Base-by-base conservation (phyloP, 148 eudicot genomes). In the Rheum nobile region DNA sequence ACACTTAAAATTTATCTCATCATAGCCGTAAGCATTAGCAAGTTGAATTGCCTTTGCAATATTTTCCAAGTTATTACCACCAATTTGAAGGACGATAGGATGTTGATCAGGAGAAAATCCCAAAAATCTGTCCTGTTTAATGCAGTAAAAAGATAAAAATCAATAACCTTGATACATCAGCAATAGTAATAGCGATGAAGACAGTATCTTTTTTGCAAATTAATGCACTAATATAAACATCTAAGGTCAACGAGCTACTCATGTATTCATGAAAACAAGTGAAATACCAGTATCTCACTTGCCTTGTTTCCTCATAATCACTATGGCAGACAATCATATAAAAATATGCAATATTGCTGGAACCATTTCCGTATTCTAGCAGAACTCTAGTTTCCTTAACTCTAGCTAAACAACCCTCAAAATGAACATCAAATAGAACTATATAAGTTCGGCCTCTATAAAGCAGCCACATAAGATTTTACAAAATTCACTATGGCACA, bases 11-110 rank as follows among this genome's bases (percentile, higher is more conserved):
- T 94, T 94, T 38, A 94, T 91, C 81, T 94, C 98, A 82, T 94
- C 98, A 39, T 91, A 94, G 75, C 97, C 91, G 78, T 94, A 94
- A 77, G 90, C 76, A 76, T 78, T 87, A 73, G 97, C 93, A 79
- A 94, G 90, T 81, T 82, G 86, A 71, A 83, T 77, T 34, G 98
- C 98, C 80, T 88, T 94, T 73, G 96, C 97, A 67, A 94, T 78
- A 78, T 91, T 91, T 67, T 90, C 93, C 86, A 91, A 85, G 77
- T 91, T 92, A 77, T 71, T 91, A 74, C 98, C 98, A 26, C 98
- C 98, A 85, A 94, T 84, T 81, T 94, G 98, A 77, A 94, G 98
- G 74, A 90, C 98, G 74, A 94, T 88, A 65, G 97, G 98, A 82
- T 94, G 98, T 75, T 94, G 97, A 78, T 94, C 98, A 8, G 87